Evolutionary conservation across 345 rosid genomes (phyloP), one percentile per base, ranked within the genome.

Genomic region (Fremontodendron californicum): DNA sequence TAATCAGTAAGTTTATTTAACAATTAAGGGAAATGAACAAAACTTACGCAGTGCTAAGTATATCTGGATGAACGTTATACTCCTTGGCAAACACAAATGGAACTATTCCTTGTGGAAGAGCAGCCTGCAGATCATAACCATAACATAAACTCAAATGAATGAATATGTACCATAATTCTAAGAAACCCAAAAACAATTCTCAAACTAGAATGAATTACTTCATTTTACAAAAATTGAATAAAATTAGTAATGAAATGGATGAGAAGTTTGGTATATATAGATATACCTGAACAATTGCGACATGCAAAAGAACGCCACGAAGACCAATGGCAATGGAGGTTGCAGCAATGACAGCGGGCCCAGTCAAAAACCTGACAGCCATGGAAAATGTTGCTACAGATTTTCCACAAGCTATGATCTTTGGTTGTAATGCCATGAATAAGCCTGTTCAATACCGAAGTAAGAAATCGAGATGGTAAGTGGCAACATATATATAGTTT

Each of bases 331-430:
- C 94, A 52, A 92, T 92, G 29, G 94, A 89, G 58, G 93, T 88
- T 31, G 97, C 97, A 68, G 97, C 97, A 68, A 92, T 92, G 31
- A 92, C 97, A 2, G 97, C 97, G 2, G 97, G 97, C 15, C 97
- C 94, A 1, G 93, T 90, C 82, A 92, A 71, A 81, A 92, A 92
- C 78, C 97, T 83, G 19, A 92, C 94, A 0, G 94, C 94, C 97
- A 92, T 90, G 12, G 97, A 86, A 73, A 90, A 92, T 21, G 89
- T 78, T 11, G 97, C 97, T 76, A 92, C 94, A 27, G 94, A 87
- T 82, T 90, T 92, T 16, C 97, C 94, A 52, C 97, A 90, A 0
- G 97, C 90, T 75, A 92, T 90, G 3, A 92, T 82, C 82, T 86
- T 92, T 35, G 97, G 97, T 87, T 92, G 94, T 71, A 90, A 55